These are phyloP conservation scores for Talaromyces funiculosus DNA, from an alignment of 2,329 filamentous ascomycete genomes.

Conservation along the genomic window DNA sequence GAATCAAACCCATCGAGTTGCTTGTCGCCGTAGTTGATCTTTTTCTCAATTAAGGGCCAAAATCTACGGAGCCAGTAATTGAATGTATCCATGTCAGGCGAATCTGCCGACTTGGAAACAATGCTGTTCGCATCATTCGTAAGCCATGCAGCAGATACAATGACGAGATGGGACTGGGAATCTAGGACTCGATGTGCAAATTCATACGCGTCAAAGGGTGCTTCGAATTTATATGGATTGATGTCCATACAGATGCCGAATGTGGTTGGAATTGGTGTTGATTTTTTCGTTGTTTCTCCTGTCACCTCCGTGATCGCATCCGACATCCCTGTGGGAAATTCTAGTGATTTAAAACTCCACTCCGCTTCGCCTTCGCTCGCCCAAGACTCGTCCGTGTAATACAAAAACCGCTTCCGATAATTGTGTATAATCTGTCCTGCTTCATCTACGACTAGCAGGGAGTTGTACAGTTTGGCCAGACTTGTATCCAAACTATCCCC, in stretches of 20 bases:
- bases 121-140: slow-evolving; percentile 47
- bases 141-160: slow-evolving; percentile 61
- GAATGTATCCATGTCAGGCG: slow-evolving; percentile 56
- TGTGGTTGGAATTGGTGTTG: slow-evolving; percentile 32
- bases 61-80: slow-evolving; percentile 60
- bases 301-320: background rate
- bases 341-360: slow-evolving; percentile 27
- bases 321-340: slow-evolving; percentile 2
- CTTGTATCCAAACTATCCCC: background rate
- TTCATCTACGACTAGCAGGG: slow-evolving; percentile 53
- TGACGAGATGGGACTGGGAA: slow-evolving; percentile 46
- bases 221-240: slow-evolving; percentile 58
- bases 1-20: slow-evolving; percentile 10
- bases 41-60: slow-evolving; percentile 43
- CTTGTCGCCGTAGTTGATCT: slow-evolving; percentile 20
- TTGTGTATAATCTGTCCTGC: slow-evolving; percentile 51
- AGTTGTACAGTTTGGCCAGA: slow-evolving; percentile 49
- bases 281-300: background rate
- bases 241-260: slow-evolving; percentile 52
- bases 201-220: slow-evolving; percentile 55
- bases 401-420: slow-evolving; percentile 61
- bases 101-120: slow-evolving; percentile 36
- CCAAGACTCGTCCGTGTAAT: slow-evolving; percentile 64
- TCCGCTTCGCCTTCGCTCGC: slow-evolving; percentile 47
- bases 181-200: slow-evolving; percentile 53